Base-by-base conservation (phyloP, 495 filamentous ascomycete species). In the Evernia prunastri region DNA sequence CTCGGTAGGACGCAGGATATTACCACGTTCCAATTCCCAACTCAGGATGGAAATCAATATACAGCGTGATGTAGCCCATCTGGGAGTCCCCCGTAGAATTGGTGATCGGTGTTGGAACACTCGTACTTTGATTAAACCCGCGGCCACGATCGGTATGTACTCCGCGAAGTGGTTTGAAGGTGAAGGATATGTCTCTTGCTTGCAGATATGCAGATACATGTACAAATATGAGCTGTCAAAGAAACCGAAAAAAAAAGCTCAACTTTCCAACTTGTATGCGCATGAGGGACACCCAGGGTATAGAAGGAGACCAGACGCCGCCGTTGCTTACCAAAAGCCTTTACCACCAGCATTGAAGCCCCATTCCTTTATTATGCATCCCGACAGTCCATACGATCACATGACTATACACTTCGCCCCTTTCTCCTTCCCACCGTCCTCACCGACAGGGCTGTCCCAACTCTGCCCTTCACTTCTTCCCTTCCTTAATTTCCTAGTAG, bases 401-500 rank as follows among this genome's bases (percentile, higher is more conserved):
- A 86, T 86, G 45, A 85, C 72, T 20, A 74, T 65, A 66, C 83
- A 86, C 61, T 81, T 84, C 66, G 70, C 77, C 9, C 77, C 78
- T 60, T 71, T 78, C 63, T 73, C 66, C 25, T 37, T 74, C 29
- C 70, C 59, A 68, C 45, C 35, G 25, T 56, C 58, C 25, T 64
- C 23, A n/a, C 47, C 31, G 36, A 45, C 40, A 61, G n/a, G 47
- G 56, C 58, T 58, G 31, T 59, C 60, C 67, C 51, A 54, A 20
- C 3, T 20, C 27, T 54, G 51, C 29, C 15, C 27, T 12, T 78
- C 61, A 77, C 76, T 17, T 73, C 67, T 23, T 70, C 72, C 35
- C 58, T 77, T 78, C 68, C 70, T 72, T 35, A 66, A 70, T 64
- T 74, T 75, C 66, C 69, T 74, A 4, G 82, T 79, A 49, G 74